Percentiles rank a stretch among this genome's conserved stretches.
These are phyloP conservation scores for Boletus barrowsii DNA, from an alignment of 768 basidiomycete genomes.

Conservation along the genomic window DNA sequence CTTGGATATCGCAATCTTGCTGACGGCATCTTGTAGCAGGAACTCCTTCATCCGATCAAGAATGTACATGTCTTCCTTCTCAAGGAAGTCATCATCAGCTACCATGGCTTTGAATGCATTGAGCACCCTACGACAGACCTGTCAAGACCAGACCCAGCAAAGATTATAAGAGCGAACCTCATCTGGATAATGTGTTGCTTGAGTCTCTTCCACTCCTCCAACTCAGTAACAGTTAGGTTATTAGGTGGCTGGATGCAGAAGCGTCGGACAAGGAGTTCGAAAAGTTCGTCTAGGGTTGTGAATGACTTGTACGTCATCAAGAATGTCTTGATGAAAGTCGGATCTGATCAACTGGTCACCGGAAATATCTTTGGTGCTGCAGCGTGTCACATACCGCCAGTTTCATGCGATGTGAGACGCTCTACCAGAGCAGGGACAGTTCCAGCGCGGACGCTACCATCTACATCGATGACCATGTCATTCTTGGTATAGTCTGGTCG, in stretches of 20 bases:
- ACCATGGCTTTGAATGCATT: conserved; percentile 92
- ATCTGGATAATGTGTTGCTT: conserved; percentile 87
- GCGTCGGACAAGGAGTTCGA: conserved; percentile 75
- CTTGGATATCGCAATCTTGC: conserved; percentile 67
- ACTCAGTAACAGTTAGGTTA: conserved; percentile 57
- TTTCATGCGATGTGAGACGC: conserved; percentile 87
- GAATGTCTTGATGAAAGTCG: conserved; percentile 83
- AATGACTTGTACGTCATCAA: conserved; percentile 96
- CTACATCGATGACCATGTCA: conserved; percentile 84
- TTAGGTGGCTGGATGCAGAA: conserved; percentile 77
- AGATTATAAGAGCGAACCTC: conserved; percentile 52
- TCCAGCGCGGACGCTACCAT: conserved; percentile 82
- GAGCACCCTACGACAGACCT: conserved; percentile 51
- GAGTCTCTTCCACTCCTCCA: conserved; percentile 74
- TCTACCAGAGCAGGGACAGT: conserved; percentile 85
- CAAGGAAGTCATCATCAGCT: conserved; percentile 76
- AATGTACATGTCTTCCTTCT: conserved; percentile 81
- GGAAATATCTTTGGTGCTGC: background rate
- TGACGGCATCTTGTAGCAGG: conserved; percentile 60
- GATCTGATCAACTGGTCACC: conserved; percentile 44
- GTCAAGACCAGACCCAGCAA: background rate
- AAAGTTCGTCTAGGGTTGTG: conserved; percentile 76
- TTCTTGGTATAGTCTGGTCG: conserved; percentile 72
- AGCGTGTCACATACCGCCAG: conserved; percentile 59
- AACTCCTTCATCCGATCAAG: conserved; percentile 83